Percentiles rank a stretch among this genome's conserved stretches.
phyloP scores from a whole-genome alignment of 192 early-diverging fungal species.

The Entomortierella chlamydospora region DNA sequence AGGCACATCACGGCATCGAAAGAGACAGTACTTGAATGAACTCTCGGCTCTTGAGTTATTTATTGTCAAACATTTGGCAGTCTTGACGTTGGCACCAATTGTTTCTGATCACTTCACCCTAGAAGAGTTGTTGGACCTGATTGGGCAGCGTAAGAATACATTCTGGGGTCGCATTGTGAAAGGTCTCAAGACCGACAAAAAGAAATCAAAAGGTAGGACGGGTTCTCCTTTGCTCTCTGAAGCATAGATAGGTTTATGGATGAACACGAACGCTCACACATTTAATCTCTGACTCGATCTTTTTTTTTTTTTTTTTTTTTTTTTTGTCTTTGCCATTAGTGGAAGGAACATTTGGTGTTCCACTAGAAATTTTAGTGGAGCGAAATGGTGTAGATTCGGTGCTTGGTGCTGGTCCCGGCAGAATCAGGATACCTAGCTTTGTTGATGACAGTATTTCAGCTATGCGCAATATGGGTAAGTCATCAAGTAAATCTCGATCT shows the following conservation, averaged over 20 bases:
- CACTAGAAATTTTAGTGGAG: constrained; percentile 86
- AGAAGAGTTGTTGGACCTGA: constrained; percentile 82
- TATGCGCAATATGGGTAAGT: constrained; percentile 79
- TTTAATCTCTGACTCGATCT: background rate
- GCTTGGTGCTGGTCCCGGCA: constrained; percentile 71
- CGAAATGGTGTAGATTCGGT: constrained; percentile 84
- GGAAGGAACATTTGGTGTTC: constrained; percentile 91
- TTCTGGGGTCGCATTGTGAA: constrained; percentile 82
- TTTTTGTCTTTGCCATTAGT: constrained; percentile 15
- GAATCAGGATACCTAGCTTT: constrained; percentile 86
- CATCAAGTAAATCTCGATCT: background rate
- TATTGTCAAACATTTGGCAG: constrained; percentile 87
- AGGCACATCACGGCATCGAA: constrained; percentile 20
- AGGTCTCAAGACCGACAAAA: constrained; percentile 68
- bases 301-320: background rate
- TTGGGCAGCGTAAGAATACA: constrained; percentile 78
- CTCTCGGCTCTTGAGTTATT: constrained; percentile 83
- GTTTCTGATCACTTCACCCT: constrained; percentile 75
- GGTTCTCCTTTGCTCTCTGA: background rate
- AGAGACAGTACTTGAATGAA: constrained; percentile 70
- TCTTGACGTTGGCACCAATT: constrained; percentile 75
- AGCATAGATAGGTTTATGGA: background rate
- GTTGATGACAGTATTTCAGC: constrained; percentile 83
- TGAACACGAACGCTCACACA: too few species aligned
- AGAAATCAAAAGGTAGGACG: constrained; percentile 56